These are phyloP conservation scores for Epichloe sp. DNA, from an alignment of 2,329 filamentous ascomycete genomes.

Conservation along the genomic window DNA sequence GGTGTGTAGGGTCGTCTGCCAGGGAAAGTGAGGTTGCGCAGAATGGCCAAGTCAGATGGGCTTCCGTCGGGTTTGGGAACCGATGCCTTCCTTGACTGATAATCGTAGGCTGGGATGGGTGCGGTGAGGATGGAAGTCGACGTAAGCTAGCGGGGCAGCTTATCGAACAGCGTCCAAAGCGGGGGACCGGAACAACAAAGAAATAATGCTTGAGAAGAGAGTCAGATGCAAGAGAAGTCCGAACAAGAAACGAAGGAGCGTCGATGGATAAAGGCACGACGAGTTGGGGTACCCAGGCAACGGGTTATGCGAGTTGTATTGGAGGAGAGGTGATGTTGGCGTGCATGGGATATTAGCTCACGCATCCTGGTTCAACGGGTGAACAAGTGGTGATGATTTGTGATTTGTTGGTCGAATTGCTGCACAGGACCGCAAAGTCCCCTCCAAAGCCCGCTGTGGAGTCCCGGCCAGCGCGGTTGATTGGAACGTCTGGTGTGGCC, in stretches of 20 bases:
- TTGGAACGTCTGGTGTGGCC: background rate
- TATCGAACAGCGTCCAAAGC: background rate
- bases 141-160: background rate
- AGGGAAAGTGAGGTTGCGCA: background rate
- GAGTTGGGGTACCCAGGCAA: background rate
- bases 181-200: background rate
- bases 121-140: background rate
- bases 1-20: background rate
- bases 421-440: too few species aligned
- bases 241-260: background rate
- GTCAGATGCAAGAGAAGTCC: background rate
- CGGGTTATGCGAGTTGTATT: background rate
- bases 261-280: background rate
- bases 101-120: background rate
- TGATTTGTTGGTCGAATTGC: too few species aligned
- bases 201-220: background rate
- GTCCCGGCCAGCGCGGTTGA: background rate
- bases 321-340: background rate
- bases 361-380: too few species aligned
- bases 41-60: background rate
- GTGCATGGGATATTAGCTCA: background rate
- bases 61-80: background rate
- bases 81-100: slow-evolving; percentile 2
- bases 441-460: background rate
- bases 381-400: too few species aligned